Percentiles rank a stretch among this genome's conserved stretches.
Evolutionary conservation across 1,139 yeast genomes (phyloP).

Genomic region (Saccharomyces hybrid): DNA sequence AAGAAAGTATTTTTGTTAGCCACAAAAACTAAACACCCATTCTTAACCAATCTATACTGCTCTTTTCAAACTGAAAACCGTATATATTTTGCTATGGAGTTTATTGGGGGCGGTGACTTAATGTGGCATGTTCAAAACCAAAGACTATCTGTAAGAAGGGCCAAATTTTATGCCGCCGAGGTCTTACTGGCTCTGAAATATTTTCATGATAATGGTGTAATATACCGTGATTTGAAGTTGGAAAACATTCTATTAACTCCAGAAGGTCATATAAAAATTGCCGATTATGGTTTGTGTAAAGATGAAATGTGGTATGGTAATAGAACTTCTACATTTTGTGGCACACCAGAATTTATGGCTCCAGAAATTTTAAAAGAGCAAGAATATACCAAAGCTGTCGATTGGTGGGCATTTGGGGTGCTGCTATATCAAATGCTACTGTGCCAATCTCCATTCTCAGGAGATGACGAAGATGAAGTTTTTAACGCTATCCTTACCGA

Average conservation of each 20-base stretch:
- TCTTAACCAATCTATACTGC: conserved; percentile 81
- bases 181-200: conserved; percentile 84
- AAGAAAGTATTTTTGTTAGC: conserved; percentile 89
- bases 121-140: conserved; percentile 99
- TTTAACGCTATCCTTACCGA: conserved; percentile 96
- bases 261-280: conserved; percentile 93
- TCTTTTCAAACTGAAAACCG: conserved; percentile 98
- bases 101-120: conserved; percentile 93
- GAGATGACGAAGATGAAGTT: conserved; percentile 97
- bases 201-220: conserved; percentile 92
- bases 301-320: conserved; percentile 91
- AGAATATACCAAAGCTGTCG: conserved; percentile 87
- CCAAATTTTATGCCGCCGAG: conserved; percentile 96
- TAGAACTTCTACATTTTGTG: conserved; percentile 94
- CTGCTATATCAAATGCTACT: conserved; percentile 89
- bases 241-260: conserved; percentile 86
- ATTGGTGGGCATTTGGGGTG: conserved; percentile 99
- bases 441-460: conserved; percentile 95
- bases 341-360: conserved; percentile 99
- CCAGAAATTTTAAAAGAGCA: conserved; percentile 94
- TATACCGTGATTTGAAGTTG: conserved; percentile 91
- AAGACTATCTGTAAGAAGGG: conserved; percentile 80
- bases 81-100: conserved; percentile 96
- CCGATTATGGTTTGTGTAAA: conserved; percentile 94
- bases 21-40: conserved; percentile 85